Evolutionary conservation across 495 filamentous ascomycete species (phyloP).

Genomic region (Trichoderma parareesei): DNA sequence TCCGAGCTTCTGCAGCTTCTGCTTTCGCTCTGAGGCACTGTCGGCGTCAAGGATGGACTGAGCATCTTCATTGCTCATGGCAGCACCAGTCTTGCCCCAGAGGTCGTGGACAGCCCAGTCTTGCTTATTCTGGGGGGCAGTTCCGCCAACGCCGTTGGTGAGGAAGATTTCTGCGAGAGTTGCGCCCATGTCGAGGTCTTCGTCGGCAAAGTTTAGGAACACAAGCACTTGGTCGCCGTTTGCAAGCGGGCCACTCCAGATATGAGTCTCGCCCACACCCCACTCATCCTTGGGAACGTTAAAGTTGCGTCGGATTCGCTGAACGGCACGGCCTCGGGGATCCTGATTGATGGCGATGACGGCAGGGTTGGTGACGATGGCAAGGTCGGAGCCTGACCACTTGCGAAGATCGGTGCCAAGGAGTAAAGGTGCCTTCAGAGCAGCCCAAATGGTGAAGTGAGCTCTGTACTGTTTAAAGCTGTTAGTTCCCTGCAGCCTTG

Average conservation of each 20-base stretch:
- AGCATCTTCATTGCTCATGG: slow-evolving; percentile 41
- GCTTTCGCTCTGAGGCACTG: background rate
- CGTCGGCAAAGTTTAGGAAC: slow-evolving; percentile 31
- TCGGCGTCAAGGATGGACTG: slow-evolving; percentile 31
- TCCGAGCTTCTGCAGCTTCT: background rate
- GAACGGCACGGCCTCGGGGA: slow-evolving; percentile 30
- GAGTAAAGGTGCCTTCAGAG: slow-evolving; percentile 29
- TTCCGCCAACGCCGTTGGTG: slow-evolving; percentile 30
- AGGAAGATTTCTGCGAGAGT: slow-evolving; percentile 48
- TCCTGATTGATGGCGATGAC: slow-evolving; percentile 42
- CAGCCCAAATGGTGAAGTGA: slow-evolving; percentile 37
- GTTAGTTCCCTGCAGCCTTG: background rate
- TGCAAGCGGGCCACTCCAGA: slow-evolving; percentile 40
- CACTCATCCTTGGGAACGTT: slow-evolving; percentile 21
- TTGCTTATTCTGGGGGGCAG: slow-evolving; percentile 27
- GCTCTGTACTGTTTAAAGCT: slow-evolving; percentile 21
- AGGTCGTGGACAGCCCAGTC: slow-evolving; percentile 49
- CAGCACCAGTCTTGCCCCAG: slow-evolving; percentile 35
- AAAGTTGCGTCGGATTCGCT: slow-evolving; percentile 22
- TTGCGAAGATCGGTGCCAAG: slow-evolving; percentile 33
- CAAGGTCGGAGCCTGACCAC: slow-evolving; percentile 38
- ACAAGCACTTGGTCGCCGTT: slow-evolving; percentile 35
- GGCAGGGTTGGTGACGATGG: slow-evolving; percentile 49
- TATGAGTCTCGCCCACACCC: slow-evolving; percentile 32
- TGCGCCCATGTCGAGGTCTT: slow-evolving; percentile 37